Evolutionary conservation across 208 protist genomes (phyloP).

Genomic region (Leishmania tropica): DNA sequence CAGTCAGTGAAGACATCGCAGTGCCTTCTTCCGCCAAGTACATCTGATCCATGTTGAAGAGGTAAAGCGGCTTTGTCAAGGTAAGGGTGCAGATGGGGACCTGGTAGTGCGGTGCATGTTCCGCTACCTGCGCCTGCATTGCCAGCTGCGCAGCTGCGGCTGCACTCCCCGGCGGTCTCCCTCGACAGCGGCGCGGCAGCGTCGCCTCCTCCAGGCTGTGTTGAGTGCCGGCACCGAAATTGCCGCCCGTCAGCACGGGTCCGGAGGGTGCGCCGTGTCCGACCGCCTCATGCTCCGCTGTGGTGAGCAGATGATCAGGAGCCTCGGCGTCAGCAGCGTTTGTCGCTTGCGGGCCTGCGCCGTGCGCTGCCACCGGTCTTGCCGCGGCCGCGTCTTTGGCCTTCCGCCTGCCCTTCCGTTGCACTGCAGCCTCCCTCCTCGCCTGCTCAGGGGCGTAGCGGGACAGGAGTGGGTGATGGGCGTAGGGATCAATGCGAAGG

Average conservation of each 20-base stretch:
- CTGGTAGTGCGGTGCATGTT: constrained; percentile 15
- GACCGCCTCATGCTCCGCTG: background rate
- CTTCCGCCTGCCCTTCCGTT: background rate
- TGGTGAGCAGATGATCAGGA: background rate
- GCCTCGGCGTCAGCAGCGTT: background rate
- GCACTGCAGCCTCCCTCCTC: background rate
- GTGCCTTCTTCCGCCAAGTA: background rate
- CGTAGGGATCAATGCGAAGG: constrained; percentile 42
- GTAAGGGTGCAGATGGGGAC: constrained; percentile 46
- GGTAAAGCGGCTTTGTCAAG: constrained; percentile 30
- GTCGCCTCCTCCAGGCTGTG: constrained; percentile 2
- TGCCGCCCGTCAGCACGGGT: background rate
- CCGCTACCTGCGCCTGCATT: background rate
- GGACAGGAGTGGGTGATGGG: constrained; percentile 52
- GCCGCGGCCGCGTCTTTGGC: background rate
- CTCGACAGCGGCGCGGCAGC: background rate
- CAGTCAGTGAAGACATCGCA: background rate
- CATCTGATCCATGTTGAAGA: constrained; percentile 67
- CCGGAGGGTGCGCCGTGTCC: background rate
- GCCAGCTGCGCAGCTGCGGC: background rate
- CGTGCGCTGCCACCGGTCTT: background rate
- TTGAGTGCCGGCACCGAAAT: background rate
- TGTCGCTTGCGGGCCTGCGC: background rate
- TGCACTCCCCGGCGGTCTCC: background rate
- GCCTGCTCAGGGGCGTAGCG: constrained; percentile 20